Conservation (phyloP, 345 rosid species). For the Bruguiera gymnorhiza region DNA sequence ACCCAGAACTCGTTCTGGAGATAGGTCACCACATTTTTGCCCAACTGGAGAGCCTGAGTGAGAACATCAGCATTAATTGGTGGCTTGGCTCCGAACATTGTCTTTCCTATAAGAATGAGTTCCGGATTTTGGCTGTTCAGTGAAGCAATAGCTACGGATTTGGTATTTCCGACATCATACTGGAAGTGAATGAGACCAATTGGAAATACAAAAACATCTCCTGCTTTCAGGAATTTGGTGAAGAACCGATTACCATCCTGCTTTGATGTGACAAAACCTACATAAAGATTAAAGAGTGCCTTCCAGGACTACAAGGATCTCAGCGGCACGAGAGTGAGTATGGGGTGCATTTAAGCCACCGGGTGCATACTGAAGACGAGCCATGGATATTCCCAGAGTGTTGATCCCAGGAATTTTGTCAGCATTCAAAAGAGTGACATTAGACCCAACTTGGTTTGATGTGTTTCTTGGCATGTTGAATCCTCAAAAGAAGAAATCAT, state of each 20-base stretch:
- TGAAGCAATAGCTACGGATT: constrained; percentile 5
- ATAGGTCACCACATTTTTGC: no score
- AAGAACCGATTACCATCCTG: background rate
- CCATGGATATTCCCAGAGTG: constrained; percentile 1
- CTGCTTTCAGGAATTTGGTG: constrained; percentile 2
- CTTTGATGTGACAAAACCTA: constrained; percentile 9
- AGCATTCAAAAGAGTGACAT: background rate
- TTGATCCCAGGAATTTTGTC: constrained; percentile 3
- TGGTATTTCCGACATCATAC: background rate
- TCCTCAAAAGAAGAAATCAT: no score
- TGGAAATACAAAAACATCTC: constrained; percentile 11
- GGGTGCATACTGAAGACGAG: background rate
- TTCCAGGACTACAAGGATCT: background rate
- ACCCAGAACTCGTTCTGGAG: no score
- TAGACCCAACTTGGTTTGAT: background rate
- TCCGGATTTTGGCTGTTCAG: constrained; percentile 20
- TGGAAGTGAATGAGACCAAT: constrained; percentile 19
- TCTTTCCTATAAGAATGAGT: background rate
- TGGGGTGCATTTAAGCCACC: background rate
- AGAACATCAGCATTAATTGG: constrained; percentile 6
- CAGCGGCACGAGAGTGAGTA: constrained; percentile 4
- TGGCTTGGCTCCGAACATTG: constrained; percentile 4
- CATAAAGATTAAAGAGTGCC: constrained; percentile 5
- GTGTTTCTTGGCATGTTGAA: no score
- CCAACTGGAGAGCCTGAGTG: no score